phyloP scores from a whole-genome alignment of 805 yeast species.

The Saturnispora quitensis region DNA sequence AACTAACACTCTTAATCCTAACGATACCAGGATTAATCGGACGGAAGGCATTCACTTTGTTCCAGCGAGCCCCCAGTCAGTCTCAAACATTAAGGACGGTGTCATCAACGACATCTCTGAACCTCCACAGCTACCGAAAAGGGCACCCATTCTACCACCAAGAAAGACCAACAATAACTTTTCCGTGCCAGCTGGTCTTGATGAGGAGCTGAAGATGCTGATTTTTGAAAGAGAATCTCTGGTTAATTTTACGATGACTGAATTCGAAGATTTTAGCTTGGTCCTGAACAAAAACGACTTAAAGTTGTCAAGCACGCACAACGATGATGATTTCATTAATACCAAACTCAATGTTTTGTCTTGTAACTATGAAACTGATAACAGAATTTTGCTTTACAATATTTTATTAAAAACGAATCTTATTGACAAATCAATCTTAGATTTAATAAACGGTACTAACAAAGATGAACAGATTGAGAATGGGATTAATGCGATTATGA shows the following conservation, averaged over 20 bases:
- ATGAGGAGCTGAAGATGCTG: not conserved
- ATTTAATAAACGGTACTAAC: not conserved
- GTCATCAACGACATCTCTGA: not conserved
- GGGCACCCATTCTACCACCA: slow-evolving; percentile 6
- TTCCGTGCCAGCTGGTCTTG: not conserved
- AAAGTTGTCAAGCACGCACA: not conserved
- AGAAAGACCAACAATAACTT: not conserved
- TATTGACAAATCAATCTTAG: not conserved
- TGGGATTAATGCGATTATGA: not conserved
- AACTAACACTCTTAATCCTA: not conserved
- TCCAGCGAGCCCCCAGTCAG: not conserved
- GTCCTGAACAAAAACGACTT: not conserved
- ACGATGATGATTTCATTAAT: not conserved
- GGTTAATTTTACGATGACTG: not conserved
- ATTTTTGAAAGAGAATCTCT: not conserved
- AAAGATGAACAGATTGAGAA: not conserved
- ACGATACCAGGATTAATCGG: not conserved
- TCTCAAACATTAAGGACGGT: not conserved
- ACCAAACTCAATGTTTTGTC: not conserved
- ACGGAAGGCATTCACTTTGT: not conserved
- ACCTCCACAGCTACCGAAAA: slow-evolving; percentile 4
- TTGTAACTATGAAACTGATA: not conserved
- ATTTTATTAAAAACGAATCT: not conserved
- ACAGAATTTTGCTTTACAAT: not conserved
- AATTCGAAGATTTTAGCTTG: slow-evolving; percentile 1